Evolutionary conservation across 768 basidiomycete species (phyloP).

Genomic region (Suillus occidentalis): DNA sequence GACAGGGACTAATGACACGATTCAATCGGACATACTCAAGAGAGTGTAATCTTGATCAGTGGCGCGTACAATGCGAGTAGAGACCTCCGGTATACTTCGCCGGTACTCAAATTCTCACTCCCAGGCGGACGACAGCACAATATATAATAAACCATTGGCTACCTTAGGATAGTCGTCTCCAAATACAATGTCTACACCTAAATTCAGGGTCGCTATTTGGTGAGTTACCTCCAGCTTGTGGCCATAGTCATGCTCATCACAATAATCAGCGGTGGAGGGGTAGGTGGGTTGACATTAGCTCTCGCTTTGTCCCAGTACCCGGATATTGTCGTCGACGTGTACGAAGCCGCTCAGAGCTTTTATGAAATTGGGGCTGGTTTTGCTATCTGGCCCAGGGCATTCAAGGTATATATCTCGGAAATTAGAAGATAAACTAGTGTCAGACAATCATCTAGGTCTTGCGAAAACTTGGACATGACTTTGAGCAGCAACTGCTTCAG

Average conservation of each 20-base stretch:
- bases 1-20: slow-evolving; percentile 12
- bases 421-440: not conserved
- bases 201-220: slow-evolving; percentile 32
- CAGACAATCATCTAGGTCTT: slow-evolving; percentile 17
- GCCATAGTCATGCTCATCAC: not conserved
- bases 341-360: slow-evolving; percentile 50
- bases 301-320: slow-evolving; percentile 39
- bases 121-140: not conserved
- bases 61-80: not conserved
- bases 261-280: slow-evolving; percentile 40
- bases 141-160: slow-evolving; percentile 1
- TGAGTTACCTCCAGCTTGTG: slow-evolving; percentile 6
- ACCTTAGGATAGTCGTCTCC: not conserved
- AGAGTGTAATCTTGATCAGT: not conserved
- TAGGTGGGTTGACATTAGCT: slow-evolving; percentile 41
- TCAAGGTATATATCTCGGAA: slow-evolving; percentile 21
- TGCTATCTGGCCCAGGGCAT: slow-evolving; percentile 40
- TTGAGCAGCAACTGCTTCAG: slow-evolving; percentile 19
- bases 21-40: slow-evolving; percentile 21
- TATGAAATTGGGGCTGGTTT: slow-evolving; percentile 65
- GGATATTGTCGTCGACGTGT: slow-evolving; percentile 57
- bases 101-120: slow-evolving; percentile 1
- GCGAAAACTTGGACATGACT: slow-evolving; percentile 18
- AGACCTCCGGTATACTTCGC: not conserved
- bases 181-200: slow-evolving; percentile 16